A percentile compares a stretch with the other conserved stretches of the same genome.
phyloP scores from a whole-genome alignment of 1,139 yeast species.

The Lodderomyces parapsilosis region DNA sequence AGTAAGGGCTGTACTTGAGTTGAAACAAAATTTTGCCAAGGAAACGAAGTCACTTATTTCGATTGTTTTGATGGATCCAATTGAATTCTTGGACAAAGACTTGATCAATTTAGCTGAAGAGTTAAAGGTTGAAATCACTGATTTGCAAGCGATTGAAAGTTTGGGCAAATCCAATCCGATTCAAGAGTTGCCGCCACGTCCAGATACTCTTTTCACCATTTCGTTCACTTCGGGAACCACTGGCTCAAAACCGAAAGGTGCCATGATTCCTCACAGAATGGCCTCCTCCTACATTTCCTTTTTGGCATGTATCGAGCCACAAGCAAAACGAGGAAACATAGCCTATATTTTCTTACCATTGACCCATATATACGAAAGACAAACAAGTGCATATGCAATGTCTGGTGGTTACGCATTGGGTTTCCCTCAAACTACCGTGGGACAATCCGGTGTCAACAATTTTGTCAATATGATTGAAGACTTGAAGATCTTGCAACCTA shows the following conservation, averaged over 20 bases:
- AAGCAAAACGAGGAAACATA: conserved; percentile 15
- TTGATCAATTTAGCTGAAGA: conserved; percentile 20
- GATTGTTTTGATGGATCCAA: conserved; percentile 35
- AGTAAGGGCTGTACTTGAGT: conserved; percentile 20
- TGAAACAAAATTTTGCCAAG: conserved; percentile 21
- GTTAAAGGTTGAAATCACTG: conserved; percentile 29
- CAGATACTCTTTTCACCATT: conserved; percentile 57
- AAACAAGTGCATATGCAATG: conserved; percentile 31
- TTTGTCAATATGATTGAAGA: conserved; percentile 25
- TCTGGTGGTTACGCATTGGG: conserved; percentile 38
- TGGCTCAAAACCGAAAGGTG: conserved; percentile 65
- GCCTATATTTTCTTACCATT: conserved; percentile 32
- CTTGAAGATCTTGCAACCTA: conserved; percentile 29
- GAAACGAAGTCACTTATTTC: conserved; percentile 23
- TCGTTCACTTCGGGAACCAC: conserved; percentile 78
- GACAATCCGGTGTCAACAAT: conserved; percentile 14
- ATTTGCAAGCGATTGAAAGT: conserved; percentile 47
- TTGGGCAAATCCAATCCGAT: conserved; percentile 48
- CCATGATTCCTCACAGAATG: conserved; percentile 51
- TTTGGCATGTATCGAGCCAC: conserved; percentile 17
- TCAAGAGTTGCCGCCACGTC: conserved; percentile 46
- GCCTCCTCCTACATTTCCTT: conserved; percentile 46
- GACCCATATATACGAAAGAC: conserved; percentile 37
- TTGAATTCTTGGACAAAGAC: conserved; percentile 12
- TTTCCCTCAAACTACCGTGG: conserved; percentile 34